These are phyloP conservation scores for Achlya hypogyna DNA, from an alignment of 352 stramenopile genomes.

Conservation along the genomic window DNA sequence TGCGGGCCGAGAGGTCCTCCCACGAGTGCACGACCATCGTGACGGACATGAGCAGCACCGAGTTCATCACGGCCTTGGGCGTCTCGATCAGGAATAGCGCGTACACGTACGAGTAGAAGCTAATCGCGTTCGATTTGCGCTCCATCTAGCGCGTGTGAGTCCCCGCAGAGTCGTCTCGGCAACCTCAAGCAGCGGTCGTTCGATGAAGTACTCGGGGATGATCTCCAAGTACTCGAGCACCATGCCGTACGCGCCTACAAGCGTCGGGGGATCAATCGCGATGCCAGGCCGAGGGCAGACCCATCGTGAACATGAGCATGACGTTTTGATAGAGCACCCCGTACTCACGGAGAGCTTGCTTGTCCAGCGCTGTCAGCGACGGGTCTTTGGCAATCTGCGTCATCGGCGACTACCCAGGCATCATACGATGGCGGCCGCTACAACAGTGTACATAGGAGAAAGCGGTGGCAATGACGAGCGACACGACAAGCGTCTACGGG, in stretches of 20 bases:
- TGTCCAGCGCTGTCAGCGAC: not conserved
- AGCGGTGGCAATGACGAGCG: constrained; percentile 18
- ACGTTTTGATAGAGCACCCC: constrained; percentile 19
- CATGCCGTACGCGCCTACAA: constrained; percentile 16
- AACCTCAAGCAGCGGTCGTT: constrained; percentile 14
- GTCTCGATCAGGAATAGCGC: constrained; percentile 18
- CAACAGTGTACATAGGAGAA: constrained; percentile 12
- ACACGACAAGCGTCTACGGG: not conserved
- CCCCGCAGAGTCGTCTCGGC: not conserved
- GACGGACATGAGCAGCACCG: constrained; percentile 8
- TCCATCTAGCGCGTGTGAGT: constrained; percentile 8
- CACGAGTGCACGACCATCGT: constrained; percentile 5
- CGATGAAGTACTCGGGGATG: constrained; percentile 20
- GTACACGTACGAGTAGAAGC: constrained; percentile 20
- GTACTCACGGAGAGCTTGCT: constrained; percentile 8
- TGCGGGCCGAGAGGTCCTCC: constrained; percentile 4
- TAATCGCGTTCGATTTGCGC: constrained; percentile 18
- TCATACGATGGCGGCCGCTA: not conserved
- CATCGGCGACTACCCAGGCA: constrained; percentile 8
- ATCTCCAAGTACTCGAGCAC: constrained; percentile 18
- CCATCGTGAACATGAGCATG: constrained; percentile 19
- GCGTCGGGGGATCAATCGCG: not conserved
- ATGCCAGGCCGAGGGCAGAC: not conserved
- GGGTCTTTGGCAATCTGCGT: not conserved
- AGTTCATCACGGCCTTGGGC: constrained; percentile 11